Evolutionary conservation across 768 basidiomycete genomes (phyloP), one percentile per base, ranked within the genome.

Genomic region (Trametes cinnabarina): DNA sequence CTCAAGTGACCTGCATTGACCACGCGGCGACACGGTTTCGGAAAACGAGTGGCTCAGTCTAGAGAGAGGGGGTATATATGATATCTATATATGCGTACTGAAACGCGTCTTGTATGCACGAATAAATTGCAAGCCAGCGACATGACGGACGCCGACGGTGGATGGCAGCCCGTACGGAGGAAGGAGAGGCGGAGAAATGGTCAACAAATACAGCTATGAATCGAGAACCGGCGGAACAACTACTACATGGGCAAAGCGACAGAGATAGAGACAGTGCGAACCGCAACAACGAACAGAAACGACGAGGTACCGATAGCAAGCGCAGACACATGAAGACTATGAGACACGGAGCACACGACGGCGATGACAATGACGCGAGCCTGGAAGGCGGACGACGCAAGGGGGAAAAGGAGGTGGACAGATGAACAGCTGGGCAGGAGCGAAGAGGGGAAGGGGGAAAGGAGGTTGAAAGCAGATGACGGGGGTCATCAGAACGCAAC

Each of bases 161-260:
- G 7, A 32, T 6, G 30, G 47, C 35, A 34, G 42, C 37, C 15
- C 35, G 55, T 25, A 28, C 54, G 34, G 32, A 23, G 39, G 35
- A 47, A 34, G 28, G 41, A 25, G 44, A 17, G 34, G 41, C 25
- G 48, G 35, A 39, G 35, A 34, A 14, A 12, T 25, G 49, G 54
- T 30, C 37, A 54, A 58, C 46, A 63, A 63, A 58, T 57, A 62
- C 55, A 57, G 55, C 51, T 47, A 58, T 55, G 51, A 43, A 7
- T 43, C 60, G 44, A 51, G 44, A 51, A 55, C 44, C 23, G 25
- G n/a, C 22, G 19, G n/a, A 42, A 42, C 44, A 40, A 51, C 23
- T 55, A 57, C 51, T 62, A 58, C 53, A 58, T 28, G 58, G 49
- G 32, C 20, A 60, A 47, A 51, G 47, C 46, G 47, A 58, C 44